Evolutionary conservation across 2,329 filamentous ascomycete genomes (phyloP).

Genomic region (Dothistroma pini): DNA sequence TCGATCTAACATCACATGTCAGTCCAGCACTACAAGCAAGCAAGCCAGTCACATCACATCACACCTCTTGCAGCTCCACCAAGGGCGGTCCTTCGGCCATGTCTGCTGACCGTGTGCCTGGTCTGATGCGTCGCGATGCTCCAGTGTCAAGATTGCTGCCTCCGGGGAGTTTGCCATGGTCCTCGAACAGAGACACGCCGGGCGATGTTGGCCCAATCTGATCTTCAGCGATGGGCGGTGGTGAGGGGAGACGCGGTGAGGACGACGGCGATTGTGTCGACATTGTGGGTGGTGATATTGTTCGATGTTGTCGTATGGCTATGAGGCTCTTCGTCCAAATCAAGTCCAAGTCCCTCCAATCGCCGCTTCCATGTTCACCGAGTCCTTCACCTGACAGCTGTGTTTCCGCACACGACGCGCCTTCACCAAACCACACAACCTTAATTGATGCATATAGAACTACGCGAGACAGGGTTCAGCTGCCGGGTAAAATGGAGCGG

Average conservation of each 20-base stretch:
- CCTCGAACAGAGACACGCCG: constrained; percentile 57
- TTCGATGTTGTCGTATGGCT: not conserved
- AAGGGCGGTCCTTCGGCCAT: constrained; percentile 91
- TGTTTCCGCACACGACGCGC: not conserved
- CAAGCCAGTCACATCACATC: constrained; percentile 31
- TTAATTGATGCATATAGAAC: too few relatives aligned
- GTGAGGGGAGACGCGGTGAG: constrained; percentile 90
- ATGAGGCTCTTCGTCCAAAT: not conserved
- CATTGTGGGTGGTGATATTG: constrained; percentile 1
- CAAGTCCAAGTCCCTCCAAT: not conserved
- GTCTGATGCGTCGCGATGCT: constrained; percentile 79
- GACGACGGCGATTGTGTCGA: constrained; percentile 56
- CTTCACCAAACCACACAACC: not conserved
- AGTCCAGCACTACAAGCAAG: constrained; percentile 10
- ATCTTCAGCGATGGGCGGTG: constrained; percentile 90
- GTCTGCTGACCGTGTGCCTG: constrained; percentile 84
- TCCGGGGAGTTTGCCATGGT: constrained; percentile 56
- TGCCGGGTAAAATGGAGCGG: not conserved
- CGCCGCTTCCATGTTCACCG: not conserved
- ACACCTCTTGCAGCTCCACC: constrained; percentile 76
- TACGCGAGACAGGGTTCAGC: not conserved
- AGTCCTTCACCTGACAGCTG: not conserved
- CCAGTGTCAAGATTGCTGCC: constrained; percentile 64
- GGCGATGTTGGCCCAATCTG: constrained; percentile 81
- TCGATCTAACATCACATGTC: constrained; percentile 64